Percentiles rank a stretch among this genome's conserved stretches.
phyloP scores from a whole-genome alignment of 345 rosid species.

The Eucalyptus melliodora region DNA sequence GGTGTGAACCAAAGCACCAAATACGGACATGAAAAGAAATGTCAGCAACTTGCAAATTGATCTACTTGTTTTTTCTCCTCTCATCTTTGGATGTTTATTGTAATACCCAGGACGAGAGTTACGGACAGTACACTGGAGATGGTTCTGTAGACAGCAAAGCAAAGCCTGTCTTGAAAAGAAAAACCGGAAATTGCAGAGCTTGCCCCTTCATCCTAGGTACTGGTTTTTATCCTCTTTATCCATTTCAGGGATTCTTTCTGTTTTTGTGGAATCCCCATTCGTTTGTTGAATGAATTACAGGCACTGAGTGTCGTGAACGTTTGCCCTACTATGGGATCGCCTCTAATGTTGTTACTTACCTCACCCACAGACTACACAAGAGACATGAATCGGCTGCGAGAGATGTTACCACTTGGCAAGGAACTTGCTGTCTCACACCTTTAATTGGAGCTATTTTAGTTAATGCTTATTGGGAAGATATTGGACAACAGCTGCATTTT shows the following conservation, averaged over 20 bases:
- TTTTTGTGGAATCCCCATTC: neutral
- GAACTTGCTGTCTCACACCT: too few relatives aligned
- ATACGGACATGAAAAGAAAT: neutral
- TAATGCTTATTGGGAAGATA: constrained; percentile 32
- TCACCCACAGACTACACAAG: constrained; percentile 11
- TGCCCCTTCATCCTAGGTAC: constrained; percentile 30
- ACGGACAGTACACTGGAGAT: constrained; percentile 19
- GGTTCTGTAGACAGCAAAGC: constrained; percentile 23
- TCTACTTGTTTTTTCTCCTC: neutral
- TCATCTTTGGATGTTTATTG: neutral
- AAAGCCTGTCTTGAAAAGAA: constrained; percentile 15
- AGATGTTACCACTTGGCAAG: too few relatives aligned
- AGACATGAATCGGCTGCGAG: too few relatives aligned
- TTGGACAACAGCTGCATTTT: constrained; percentile 27
- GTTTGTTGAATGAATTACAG: neutral
- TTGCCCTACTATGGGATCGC: constrained; percentile 28
- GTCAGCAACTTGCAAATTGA: neutral
- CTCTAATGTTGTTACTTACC: constrained; percentile 29
- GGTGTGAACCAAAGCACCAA: neutral
- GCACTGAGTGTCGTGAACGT: constrained; percentile 26
- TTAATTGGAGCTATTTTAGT: constrained; percentile 26
- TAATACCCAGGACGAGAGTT: neutral
- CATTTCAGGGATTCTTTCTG: neutral
- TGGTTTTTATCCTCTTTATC: neutral
- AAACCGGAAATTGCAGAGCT: constrained; percentile 23